Evolutionary conservation across 768 basidiomycete species (phyloP), one percentile per base, ranked within the genome.

Genomic region (Basidioascus undulatus): DNA sequence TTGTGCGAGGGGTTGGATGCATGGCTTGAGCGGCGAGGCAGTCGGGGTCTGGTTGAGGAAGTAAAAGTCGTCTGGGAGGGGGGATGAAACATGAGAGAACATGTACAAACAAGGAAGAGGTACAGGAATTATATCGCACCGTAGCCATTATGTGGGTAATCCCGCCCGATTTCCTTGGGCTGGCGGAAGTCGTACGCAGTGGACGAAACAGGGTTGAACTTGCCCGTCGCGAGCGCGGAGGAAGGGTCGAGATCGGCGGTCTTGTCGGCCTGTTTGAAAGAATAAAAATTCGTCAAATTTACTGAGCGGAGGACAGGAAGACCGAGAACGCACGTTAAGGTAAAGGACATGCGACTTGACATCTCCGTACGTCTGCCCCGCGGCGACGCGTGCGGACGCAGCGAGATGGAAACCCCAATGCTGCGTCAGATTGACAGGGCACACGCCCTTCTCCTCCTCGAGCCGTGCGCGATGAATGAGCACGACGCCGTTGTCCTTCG

Each of bases 341-440:
- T n/a, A n/a, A n/a, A n/a, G n/a, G n/a, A n/a, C n/a, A n/a, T n/a
- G n/a, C n/a, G n/a, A n/a, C n/a, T n/a, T n/a, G n/a, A n/a, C n/a
- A n/a, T n/a, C n/a, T n/a, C n/a, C n/a, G n/a, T n/a, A n/a, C n/a
- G n/a, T n/a, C n/a, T n/a, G n/a, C n/a, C n/a, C n/a, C n/a, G n/a
- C n/a, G n/a, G n/a, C n/a, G n/a, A n/a, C n/a, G n/a, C n/a, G n/a
- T n/a, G n/a, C n/a, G n/a, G n/a, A 15, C 9, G 15, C 31, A 4
- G 34, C 1, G 7, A 27, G 24, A 18, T 31, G 5, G 1, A 19
- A 40, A 18, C 21, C 41, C 47, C 48, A 49, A 37, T 49, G 48
- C 1, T 46, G 38, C 0, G 48, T 49, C n/a, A 46, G 23, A 32
- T 49, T 49, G n/a, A 49, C 32, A 2, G 48, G 48, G 1, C 47